Conservation (phyloP, 805 yeast genomes). For the Lachancea thermotolerans region DNA sequence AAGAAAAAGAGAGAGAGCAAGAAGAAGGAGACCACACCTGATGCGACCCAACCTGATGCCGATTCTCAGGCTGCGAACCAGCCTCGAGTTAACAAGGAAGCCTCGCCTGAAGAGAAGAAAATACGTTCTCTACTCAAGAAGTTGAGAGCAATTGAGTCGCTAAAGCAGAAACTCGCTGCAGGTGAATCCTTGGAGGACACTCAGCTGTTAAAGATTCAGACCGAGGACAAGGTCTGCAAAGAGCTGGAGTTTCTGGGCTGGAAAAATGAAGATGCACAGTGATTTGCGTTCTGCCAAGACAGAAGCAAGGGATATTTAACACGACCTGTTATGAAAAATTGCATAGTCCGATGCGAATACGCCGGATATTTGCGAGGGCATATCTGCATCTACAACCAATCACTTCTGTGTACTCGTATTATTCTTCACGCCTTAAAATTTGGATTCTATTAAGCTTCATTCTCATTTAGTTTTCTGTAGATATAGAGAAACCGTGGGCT, state of each 20-base stretch:
- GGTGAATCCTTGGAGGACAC: conserved; percentile 90
- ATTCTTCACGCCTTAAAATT: background rate
- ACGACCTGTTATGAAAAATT: background rate
- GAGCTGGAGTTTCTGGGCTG: conserved; percentile 78
- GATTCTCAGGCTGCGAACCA: conserved; percentile 5
- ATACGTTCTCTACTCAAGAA: conserved; percentile 86
- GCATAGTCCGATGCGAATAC: background rate
- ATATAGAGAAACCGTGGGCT: too few relatives aligned
- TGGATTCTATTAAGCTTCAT: too few relatives aligned
- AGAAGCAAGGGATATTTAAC: background rate
- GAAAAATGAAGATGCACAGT: conserved; percentile 32
- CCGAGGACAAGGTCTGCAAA: conserved; percentile 72
- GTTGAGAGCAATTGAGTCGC: conserved; percentile 87
- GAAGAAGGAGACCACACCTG: conserved; percentile 29
- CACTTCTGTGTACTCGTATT: background rate
- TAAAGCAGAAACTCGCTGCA: conserved; percentile 74
- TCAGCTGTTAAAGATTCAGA: conserved; percentile 80
- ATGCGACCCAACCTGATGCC: conserved; percentile 13
- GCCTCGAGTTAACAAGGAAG: conserved; percentile 17
- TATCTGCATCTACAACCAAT: background rate
- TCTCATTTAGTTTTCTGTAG: too few relatives aligned
- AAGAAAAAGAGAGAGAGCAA: conserved; percentile 65
- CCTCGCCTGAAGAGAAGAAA: conserved; percentile 82
- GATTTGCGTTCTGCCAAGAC: background rate
- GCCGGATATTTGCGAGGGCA: too few relatives aligned